Evolutionary conservation across 139 green algal species (phyloP).

Genomic region (Picochlorum sp.): DNA sequence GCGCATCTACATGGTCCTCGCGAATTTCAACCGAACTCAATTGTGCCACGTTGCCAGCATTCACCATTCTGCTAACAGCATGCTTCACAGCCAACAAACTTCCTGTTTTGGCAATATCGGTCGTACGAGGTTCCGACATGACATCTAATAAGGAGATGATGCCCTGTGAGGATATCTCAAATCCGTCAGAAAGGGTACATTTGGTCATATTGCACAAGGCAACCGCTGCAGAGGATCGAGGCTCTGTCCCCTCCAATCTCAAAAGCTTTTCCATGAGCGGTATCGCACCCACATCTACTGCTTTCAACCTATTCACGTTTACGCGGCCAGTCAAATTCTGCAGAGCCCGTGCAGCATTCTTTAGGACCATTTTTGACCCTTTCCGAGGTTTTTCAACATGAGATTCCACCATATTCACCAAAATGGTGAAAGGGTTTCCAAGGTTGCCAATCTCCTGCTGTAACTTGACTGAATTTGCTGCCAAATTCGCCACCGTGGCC

Average conservation of each 20-base stretch:
- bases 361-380: conserved; percentile 5
- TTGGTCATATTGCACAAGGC: neutral
- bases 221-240: neutral
- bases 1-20: neutral
- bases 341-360: conserved; percentile 25
- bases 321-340: conserved; percentile 19
- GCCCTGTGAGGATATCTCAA: neutral
- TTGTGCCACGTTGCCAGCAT: too few relatives aligned
- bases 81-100: neutral
- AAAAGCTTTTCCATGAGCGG: conserved; percentile 11
- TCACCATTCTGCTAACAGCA: too few relatives aligned
- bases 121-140: neutral
- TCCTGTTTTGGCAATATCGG: neutral
- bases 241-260: neutral
- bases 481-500: conserved; percentile 26
- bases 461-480: conserved; percentile 18
- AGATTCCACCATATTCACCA: neutral
- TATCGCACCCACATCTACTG: neutral
- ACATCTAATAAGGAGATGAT: neutral
- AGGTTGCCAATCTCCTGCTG: conserved; percentile 3
- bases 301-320: neutral
- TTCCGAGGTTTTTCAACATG: neutral
- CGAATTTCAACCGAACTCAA: neutral
- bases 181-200: neutral
- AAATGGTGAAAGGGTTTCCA: neutral